phyloP scores from a whole-genome alignment of 202 grass and related monocot species.

The Bolboschoenoplectus hybrid region DNA sequence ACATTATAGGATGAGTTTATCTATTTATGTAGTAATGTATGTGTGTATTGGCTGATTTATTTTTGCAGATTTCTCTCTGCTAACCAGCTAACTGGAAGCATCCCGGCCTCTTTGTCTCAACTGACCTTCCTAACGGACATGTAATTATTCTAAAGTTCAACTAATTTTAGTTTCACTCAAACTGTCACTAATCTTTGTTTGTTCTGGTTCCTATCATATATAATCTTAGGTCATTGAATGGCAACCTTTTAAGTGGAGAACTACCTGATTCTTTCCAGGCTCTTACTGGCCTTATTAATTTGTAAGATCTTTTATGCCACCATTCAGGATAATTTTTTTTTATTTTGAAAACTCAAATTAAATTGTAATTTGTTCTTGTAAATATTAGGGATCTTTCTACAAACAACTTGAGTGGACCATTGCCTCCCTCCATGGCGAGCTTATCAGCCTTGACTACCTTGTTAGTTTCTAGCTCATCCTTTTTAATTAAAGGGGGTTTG shows the following conservation, averaged over 20 bases:
- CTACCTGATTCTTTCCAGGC: conserved; percentile 75
- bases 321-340: conserved; percentile 28
- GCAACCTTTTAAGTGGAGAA: conserved; percentile 69
- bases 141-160: conserved; percentile 51
- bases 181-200: conserved; percentile 30
- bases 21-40: conserved; percentile 28
- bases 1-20: background rate
- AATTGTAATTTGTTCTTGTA: conserved; percentile 19
- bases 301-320: conserved; percentile 52
- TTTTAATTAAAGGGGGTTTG: conserved; percentile 24
- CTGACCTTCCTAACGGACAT: conserved; percentile 70
- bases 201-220: conserved; percentile 34
- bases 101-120: conserved; percentile 77
- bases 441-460: conserved; percentile 87
- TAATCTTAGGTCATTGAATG: conserved; percentile 80
- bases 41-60: conserved; percentile 26
- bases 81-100: conserved; percentile 94
- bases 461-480: conserved; percentile 51
- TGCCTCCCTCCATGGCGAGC: conserved; percentile 76
- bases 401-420: conserved; percentile 68
- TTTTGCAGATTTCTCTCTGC: conserved; percentile 84
- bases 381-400: conserved; percentile 69
- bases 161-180: conserved; percentile 26
- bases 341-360: conserved; percentile 30
- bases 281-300: conserved; percentile 68